Evolutionary conservation across 768 basidiomycete genomes (phyloP).

Genomic region (Russula sp.): DNA sequence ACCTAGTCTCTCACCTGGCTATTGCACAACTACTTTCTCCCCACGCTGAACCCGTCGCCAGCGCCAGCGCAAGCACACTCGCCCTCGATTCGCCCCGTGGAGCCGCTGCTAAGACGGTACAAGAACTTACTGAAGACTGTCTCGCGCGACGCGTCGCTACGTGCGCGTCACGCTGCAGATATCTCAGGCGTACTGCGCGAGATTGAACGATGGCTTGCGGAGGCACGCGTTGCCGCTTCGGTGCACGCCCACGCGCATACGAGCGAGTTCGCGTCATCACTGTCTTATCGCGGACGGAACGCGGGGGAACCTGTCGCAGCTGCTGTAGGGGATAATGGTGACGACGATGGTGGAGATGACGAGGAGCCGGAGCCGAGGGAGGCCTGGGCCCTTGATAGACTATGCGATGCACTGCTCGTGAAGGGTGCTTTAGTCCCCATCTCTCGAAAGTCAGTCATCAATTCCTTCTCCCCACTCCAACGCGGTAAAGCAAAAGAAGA

Average conservation of each 20-base stretch:
- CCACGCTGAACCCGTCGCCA: slow-evolving; percentile 54
- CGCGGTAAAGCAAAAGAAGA: neutral
- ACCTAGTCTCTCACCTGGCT: slow-evolving; percentile 79
- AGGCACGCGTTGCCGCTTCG: slow-evolving; percentile 53
- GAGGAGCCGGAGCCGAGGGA: slow-evolving; percentile 54
- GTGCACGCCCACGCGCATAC: slow-evolving; percentile 44
- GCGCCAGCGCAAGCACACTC: slow-evolving; percentile 24
- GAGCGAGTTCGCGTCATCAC: slow-evolving; percentile 47
- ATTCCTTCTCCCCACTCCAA: too few species aligned
- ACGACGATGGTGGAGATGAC: slow-evolving; percentile 30
- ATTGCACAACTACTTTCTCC: slow-evolving; percentile 78
- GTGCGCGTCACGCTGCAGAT: slow-evolving; percentile 48
- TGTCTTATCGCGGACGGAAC: slow-evolving; percentile 19
- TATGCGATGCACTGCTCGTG: slow-evolving; percentile 66
- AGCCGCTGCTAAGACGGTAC: slow-evolving; percentile 70
- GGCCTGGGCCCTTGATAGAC: slow-evolving; percentile 60
- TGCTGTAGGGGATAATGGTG: neutral
- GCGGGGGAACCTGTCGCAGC: neutral
- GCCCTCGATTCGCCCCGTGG: slow-evolving; percentile 51
- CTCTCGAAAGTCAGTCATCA: slow-evolving; percentile 64
- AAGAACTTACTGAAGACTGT: slow-evolving; percentile 63
- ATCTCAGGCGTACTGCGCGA: slow-evolving; percentile 53
- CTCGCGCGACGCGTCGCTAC: slow-evolving; percentile 62
- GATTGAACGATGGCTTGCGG: slow-evolving; percentile 75
- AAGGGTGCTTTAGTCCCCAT: slow-evolving; percentile 77